Evolutionary conservation across 495 filamentous ascomycete species (phyloP), one percentile per base, ranked within the genome.

Genomic region (Bombardia bombarda): DNA sequence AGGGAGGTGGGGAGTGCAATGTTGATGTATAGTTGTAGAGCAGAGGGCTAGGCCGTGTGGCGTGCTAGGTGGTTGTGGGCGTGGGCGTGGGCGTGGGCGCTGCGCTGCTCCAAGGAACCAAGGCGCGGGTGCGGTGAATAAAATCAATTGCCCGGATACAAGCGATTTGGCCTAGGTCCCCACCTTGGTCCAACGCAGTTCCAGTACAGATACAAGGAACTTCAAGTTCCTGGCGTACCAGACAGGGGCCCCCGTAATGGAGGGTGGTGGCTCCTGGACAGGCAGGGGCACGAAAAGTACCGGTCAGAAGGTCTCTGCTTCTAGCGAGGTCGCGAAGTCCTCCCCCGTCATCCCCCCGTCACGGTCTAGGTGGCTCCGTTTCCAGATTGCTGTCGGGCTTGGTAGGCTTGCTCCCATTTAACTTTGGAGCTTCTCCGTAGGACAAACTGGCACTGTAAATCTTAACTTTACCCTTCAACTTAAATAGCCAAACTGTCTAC

Each of bases 1-100:
- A 39, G 32, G 48, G 50, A 31, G 54, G 57, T 60, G 57, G 57
- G 57, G 57, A 55, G 55, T 43, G 45, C 51, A n/a, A 51, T 53
- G 52, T 52, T 51, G 51, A 57, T 60, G 57, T 60, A 54, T 57
- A 58, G 52, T 56, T 55, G 51, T 54, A 50, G 51, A 31, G 42
- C 20, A 38, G 49, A 38, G 40, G 43, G 46, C 43, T 51, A 42
- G 48, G 46, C 47, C 48, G 38, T 40, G 40, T 34, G 40, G 17
- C 37, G 49, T 42, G 39, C 45, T 47, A 45, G 32, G 41, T 36
- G 33, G 32, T 4, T 33, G 10, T 33, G 31, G 31, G 32, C 14
- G 32, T 34, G 32, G 32, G 14, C 13, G n/a, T 16, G n/a, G 32
- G 52, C 47, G 52, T 52, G 57, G 43, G 54, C 51, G 53, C 18